Percentiles rank a stretch among this genome's conserved stretches.
phyloP scores from a whole-genome alignment of 371 early-diverging fungal species.

The Mortierella sp. region DNA sequence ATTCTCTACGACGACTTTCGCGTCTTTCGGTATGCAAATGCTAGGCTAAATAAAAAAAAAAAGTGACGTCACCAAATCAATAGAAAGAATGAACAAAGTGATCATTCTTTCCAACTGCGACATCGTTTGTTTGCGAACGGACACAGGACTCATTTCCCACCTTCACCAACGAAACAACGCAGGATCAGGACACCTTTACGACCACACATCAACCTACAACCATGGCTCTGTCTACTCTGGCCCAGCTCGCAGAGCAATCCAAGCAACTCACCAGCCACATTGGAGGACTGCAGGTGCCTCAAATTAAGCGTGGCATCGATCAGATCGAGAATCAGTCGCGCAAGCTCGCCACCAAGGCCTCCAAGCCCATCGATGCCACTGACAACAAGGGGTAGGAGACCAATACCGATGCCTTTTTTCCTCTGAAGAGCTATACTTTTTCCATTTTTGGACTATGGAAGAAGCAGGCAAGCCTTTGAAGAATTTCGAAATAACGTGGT shows the following conservation, averaged over 20 bases:
- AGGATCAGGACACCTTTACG: background rate
- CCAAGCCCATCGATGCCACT: conserved; percentile 58
- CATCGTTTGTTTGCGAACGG: background rate
- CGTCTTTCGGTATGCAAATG: conserved; percentile 26
- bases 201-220: conserved; percentile 12
- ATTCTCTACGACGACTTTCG: conserved; percentile 62
- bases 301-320: conserved; percentile 80
- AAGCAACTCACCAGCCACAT: conserved; percentile 78
- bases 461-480: background rate
- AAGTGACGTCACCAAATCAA: background rate
- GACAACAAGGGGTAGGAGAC: conserved; percentile 64
- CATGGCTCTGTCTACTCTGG: conserved; percentile 47
- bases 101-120: background rate
- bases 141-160: background rate
- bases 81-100: background rate
- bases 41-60: background rate
- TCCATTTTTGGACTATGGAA: too few relatives aligned
- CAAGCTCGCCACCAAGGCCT: conserved; percentile 70
- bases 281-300: conserved; percentile 65
- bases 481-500: background rate
- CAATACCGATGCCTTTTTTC: too few relatives aligned
- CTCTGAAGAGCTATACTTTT: too few relatives aligned
- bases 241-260: conserved; percentile 77
- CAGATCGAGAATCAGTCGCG: conserved; percentile 84
- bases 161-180: background rate